These are phyloP conservation scores for Mucor saturninus DNA, from an alignment of 371 early-diverging fungal species.

Conservation along the genomic window DNA sequence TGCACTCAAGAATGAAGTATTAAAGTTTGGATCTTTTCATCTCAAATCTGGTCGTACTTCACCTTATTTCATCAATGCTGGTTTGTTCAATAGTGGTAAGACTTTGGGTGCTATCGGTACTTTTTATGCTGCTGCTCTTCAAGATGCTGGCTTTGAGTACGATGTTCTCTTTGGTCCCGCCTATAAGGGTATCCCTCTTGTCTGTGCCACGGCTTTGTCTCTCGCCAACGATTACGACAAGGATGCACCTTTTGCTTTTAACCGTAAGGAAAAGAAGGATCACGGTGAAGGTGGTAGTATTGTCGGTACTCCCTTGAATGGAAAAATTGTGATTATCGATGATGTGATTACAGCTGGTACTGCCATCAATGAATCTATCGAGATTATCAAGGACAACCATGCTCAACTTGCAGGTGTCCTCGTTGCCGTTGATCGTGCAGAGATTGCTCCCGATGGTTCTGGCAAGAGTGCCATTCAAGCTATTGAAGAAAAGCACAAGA, in stretches of 20 bases:
- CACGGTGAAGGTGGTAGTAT: conserved; percentile 97
- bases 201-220: conserved; percentile 80
- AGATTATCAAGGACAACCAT: conserved; percentile 67
- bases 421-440: conserved; percentile 94
- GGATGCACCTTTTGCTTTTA: conserved; percentile 88
- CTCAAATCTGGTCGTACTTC: conserved; percentile 93
- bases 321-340: conserved; percentile 89
- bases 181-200: conserved; percentile 98
- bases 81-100: conserved; percentile 90
- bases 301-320: conserved; percentile 84
- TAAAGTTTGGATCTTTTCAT: conserved; percentile 90
- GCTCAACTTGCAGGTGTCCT: conserved; percentile 83
- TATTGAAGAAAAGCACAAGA: conserved; percentile 78
- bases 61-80: conserved; percentile 98
- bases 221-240: conserved; percentile 61
- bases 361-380: conserved; percentile 91
- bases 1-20: conserved; percentile 80
- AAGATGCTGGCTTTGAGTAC: conserved; percentile 70
- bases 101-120: conserved; percentile 83
- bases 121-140: conserved; percentile 88
- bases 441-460: conserved; percentile 68
- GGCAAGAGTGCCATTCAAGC: conserved; percentile 93
- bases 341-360: conserved; percentile 99
- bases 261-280: conserved; percentile 98
- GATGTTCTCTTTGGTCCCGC: conserved; percentile 97